These are phyloP conservation scores for Quercus phellos DNA, from an alignment of 331 rosid species.

Conservation along the genomic window DNA sequence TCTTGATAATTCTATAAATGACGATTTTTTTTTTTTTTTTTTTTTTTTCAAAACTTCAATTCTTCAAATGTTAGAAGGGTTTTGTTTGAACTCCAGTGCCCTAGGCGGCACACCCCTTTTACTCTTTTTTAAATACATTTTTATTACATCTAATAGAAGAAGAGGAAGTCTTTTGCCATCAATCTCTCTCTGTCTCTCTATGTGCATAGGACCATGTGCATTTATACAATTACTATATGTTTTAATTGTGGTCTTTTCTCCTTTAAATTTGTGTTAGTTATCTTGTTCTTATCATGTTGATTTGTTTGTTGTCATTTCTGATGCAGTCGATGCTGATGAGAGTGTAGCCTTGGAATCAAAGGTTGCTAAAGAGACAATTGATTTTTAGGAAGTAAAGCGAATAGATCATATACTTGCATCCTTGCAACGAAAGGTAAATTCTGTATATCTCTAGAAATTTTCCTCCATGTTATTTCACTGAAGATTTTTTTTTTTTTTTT, in stretches of 20 bases:
- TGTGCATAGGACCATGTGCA: background rate
- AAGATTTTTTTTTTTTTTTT: background rate
- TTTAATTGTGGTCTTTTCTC: background rate
- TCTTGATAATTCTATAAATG: background rate
- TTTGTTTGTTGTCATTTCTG: slow-evolving; percentile 30
- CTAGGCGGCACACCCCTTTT: too few species aligned
- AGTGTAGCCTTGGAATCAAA: slow-evolving; percentile 46
- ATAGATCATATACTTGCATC: slow-evolving; percentile 84
- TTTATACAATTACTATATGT: background rate
- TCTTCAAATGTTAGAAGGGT: too few species aligned
- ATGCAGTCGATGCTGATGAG: slow-evolving; percentile 72
- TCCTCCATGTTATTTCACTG: background rate
- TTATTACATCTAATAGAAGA: too few species aligned
- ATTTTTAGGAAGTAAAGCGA: slow-evolving; percentile 67
- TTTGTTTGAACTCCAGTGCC: too few species aligned
- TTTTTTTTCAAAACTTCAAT: too few species aligned
- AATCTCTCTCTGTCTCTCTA: background rate
- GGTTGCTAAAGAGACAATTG: slow-evolving; percentile 62
- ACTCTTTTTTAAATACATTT: too few species aligned
- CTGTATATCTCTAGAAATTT: background rate
- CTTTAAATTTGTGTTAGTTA: background rate
- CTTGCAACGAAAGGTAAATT: slow-evolving; percentile 67
- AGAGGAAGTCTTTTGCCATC: background rate
- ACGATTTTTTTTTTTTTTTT: too few species aligned
- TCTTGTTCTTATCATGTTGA: slow-evolving; percentile 5